phyloP scores from a whole-genome alignment of 352 stramenopile species.

The Pythium apleroticum region DNA sequence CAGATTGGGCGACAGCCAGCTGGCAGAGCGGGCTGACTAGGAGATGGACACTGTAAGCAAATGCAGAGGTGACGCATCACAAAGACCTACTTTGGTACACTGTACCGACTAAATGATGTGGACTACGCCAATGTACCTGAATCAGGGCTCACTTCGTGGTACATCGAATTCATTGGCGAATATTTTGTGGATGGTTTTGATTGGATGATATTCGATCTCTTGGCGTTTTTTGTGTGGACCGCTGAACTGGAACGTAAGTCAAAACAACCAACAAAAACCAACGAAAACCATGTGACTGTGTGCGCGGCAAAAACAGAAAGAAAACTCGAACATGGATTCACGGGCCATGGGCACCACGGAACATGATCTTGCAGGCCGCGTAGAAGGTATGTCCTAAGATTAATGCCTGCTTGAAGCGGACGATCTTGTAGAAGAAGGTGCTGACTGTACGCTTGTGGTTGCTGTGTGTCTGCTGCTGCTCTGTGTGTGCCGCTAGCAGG shows the following conservation, averaged over 20 bases:
- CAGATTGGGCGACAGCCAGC: slow-evolving; percentile 4
- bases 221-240: slow-evolving; percentile 12
- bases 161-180: slow-evolving; percentile 13
- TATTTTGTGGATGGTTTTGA: slow-evolving; percentile 2
- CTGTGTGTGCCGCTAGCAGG: background rate
- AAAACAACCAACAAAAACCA: slow-evolving; percentile 14
- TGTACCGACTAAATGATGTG: slow-evolving; percentile 8
- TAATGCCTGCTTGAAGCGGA: no score
- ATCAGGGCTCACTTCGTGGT: slow-evolving; percentile 1
- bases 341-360: background rate
- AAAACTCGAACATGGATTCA: slow-evolving; percentile 22
- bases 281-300: slow-evolving; percentile 27
- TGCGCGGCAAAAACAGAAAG: slow-evolving; percentile 14
- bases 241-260: slow-evolving; percentile 12
- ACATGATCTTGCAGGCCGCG: background rate
- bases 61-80: slow-evolving; percentile 11
- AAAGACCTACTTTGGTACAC: slow-evolving; percentile 9
- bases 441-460: background rate
- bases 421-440: background rate
- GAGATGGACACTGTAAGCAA: slow-evolving; percentile 4
- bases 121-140: slow-evolving; percentile 1
- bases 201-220: slow-evolving; percentile 2
- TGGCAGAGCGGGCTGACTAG: background rate
- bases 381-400: slow-evolving; percentile 4
- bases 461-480: slow-evolving; percentile 4